These are phyloP conservation scores for Arthroderma sp. DNA, from an alignment of 2,329 filamentous ascomycete genomes.

Conservation along the genomic window DNA sequence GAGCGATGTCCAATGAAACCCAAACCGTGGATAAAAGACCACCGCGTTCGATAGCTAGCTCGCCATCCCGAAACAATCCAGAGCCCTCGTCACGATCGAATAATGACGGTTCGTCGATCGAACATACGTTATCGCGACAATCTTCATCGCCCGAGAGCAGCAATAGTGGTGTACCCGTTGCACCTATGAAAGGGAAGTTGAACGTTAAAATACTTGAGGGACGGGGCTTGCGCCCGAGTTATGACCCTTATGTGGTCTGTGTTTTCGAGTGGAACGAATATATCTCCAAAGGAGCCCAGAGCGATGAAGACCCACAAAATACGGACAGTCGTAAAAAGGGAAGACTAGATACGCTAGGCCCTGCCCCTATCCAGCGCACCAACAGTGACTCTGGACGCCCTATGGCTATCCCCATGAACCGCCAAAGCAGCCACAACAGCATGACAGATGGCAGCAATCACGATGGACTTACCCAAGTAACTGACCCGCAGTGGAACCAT, in stretches of 20 bases:
- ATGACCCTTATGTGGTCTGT: constrained; percentile 87
- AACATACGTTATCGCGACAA: constrained; percentile 4
- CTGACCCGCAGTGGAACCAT: constrained; percentile 88
- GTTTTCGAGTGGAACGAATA: constrained; percentile 96
- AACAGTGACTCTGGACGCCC: constrained; percentile 71
- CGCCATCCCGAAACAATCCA: constrained; percentile 14
- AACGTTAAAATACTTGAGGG: constrained; percentile 81
- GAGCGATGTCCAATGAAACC: constrained; percentile 62
- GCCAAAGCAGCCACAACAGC: constrained; percentile 93
- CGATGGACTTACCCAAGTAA: constrained; percentile 50
- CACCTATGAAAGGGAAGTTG: constrained; percentile 70
- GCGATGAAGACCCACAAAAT: constrained; percentile 47
- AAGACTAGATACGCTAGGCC: constrained; percentile 14
- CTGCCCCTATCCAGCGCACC: constrained; percentile 52
- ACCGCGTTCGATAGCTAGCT: constrained; percentile 10
- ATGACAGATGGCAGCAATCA: constrained; percentile 51
- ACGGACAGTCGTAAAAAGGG: constrained; percentile 45
- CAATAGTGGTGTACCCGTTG: constrained; percentile 46
- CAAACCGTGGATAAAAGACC: constrained; percentile 20
- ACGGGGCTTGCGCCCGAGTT: constrained; percentile 64
- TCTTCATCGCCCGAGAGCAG: constrained; percentile 13
- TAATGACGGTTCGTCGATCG: constrained; percentile 8
- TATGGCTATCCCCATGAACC: constrained; percentile 95
- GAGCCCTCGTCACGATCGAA: constrained; percentile 12
- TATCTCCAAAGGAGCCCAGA: constrained; percentile 73